Percentiles rank a stretch among this genome's conserved stretches.
Conservation (phyloP, 2,329 filamentous ascomycete species). For the Myriosclerotinia scirpicola region DNA sequence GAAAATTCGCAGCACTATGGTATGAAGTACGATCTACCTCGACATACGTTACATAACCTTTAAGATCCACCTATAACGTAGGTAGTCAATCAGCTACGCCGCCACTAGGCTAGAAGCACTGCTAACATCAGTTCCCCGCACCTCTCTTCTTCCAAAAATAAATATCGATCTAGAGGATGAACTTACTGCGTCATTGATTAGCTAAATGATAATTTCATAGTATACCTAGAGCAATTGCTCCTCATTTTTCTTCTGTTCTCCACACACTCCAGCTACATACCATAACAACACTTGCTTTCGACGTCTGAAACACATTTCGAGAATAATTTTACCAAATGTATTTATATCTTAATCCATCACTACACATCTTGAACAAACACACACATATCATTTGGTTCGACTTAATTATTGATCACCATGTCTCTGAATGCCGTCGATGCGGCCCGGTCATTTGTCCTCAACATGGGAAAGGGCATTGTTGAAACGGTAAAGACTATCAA, state of each 20-base stretch:
- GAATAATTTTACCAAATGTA: not conserved
- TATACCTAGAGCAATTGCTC: not conserved
- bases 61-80: not conserved
- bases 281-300: not conserved
- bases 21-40: not conserved
- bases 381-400: not conserved
- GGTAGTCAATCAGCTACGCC: not conserved
- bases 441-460: not conserved
- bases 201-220: not conserved
- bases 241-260: not conserved
- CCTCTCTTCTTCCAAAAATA: too few species aligned
- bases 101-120: not conserved
- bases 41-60: too few species aligned
- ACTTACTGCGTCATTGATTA: too few species aligned
- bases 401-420: not conserved
- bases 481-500: not conserved
- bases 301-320: not conserved
- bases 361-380: not conserved
- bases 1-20: not conserved
- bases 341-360: not conserved
- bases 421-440: not conserved
- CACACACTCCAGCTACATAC: not conserved
- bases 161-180: too few species aligned
- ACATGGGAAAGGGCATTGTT: too few species aligned
- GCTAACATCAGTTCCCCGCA: too few species aligned